Base-by-base conservation (phyloP, 768 basidiomycete genomes). In the Suillus hirtellus region DNA sequence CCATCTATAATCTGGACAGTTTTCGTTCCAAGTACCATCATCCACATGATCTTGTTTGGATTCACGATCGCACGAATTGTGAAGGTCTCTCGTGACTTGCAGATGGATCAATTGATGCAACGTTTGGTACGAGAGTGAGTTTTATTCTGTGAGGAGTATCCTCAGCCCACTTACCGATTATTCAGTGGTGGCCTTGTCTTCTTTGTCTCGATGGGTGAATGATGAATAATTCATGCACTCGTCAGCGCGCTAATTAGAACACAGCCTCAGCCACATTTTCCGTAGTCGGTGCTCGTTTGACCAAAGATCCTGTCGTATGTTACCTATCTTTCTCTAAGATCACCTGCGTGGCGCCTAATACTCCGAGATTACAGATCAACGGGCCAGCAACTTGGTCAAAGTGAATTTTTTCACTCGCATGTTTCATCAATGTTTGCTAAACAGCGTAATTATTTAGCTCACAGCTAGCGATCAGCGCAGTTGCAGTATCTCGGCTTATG, bases 401-500 rank as follows among this genome's bases (percentile, higher is more conserved):
- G 63, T 64, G 50, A 46, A 42, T 7, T 24, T 31, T 4, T 44
- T 5, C 12, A 40, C 12, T 12, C 53, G 11, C n/a, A 15, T 40
- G 19, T 40, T 54, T 37, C 40, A 14, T 49, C 31, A 14, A 17
- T 17, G 3, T 38, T 17, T 59, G 15, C n/a, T 34, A 11, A 17
- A 10, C 63, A 64, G 50, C 12, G 35, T 64, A 10, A 38, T 53
- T 10, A 10, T 52, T 52, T 17, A 63, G 60, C 42, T 62, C 61
- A 14, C 43, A 38, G 14, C 55, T 65, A 35, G 63, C 63, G 2
- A 64, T 64, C 24, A 64, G 42, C 8, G 53, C 64, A 9, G 54
- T 65, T 35, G 43, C 64, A 7, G 61, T 63, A 3, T 63, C 66
- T 47, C 66, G 66, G 21, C 56, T 67, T 21, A 66, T 66, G 66